Evolutionary conservation across 1,284 basidiomycete genomes (phyloP), one percentile per base, ranked within the genome.

Genomic region (Boletus sp.): DNA sequence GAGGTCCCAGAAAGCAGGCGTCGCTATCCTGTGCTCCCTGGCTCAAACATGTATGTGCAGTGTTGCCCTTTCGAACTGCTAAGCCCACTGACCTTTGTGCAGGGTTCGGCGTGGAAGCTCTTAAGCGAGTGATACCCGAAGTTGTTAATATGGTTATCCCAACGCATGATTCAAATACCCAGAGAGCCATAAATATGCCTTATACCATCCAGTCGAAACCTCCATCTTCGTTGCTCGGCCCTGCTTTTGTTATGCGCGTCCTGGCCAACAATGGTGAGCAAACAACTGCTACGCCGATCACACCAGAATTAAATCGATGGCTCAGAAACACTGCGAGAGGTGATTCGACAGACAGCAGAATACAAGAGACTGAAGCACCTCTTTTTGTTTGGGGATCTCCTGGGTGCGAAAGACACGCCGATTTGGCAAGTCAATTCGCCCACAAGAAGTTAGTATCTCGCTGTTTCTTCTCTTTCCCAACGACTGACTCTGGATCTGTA

Each of bases 51-150:
- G 48, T 49, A 9, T 14, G 48, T 48, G 14, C 14, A 32, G 12
- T 14, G 17, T 22, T n/a, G 4, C 0, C 17, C 3, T 25, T 29
- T 20, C 16, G 23, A 19, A 5, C 12, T 5, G 4, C n/a, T 8
- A 8, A 20, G 5, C 2, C 1, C 14, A 5, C 46, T 38, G 44
- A 48, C 16, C 8, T 19, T 35, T 10, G 16, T 36, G 5, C 32
- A 49, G 48, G 48, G 48, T 49, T 49, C 9, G 44, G 48, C 17
- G 44, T 39, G 16, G 44, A 49, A 13, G 44, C 32, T 20, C 48
- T 49, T 0, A 49, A 49, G 14, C 37, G 30, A 5, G 33, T 49
- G 9, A 25, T 49, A 30, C 32, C 48, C 9, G 48, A 49, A 19
- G 44, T 49, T 6, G 26, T 48, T 8, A 20, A 48, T 33, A 49